Percentiles rank a stretch among this genome's conserved stretches.
Evolutionary conservation across 257 asterid species (phyloP).

Genomic region (Scutellaria minor): DNA sequence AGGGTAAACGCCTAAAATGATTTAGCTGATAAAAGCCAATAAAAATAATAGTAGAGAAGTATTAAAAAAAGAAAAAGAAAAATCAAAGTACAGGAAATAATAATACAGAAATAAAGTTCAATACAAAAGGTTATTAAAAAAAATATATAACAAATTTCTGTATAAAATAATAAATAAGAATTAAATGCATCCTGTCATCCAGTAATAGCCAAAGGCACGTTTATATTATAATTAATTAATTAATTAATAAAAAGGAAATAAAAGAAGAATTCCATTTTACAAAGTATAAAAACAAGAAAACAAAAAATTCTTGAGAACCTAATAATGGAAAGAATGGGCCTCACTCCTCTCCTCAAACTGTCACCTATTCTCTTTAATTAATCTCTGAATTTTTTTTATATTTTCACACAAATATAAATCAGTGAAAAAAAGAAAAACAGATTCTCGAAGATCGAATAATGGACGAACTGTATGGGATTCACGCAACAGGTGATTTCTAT

Average conservation of each 20-base stretch:
- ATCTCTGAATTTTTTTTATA: not conserved
- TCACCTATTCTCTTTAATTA: slow-evolving; percentile 28
- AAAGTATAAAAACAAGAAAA: slow-evolving; percentile 22
- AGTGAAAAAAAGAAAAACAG: not conserved
- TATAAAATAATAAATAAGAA: not conserved
- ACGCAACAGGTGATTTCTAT: slow-evolving; percentile 32
- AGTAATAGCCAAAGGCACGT: not conserved
- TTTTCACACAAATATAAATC: not conserved
- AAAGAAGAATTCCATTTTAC: slow-evolving; percentile 20
- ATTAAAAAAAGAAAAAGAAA: no score
- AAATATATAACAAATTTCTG: no score
- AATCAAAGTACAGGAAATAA: no score
- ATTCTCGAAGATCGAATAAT: not conserved
- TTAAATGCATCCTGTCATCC: slow-evolving; percentile 16
- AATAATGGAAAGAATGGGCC: slow-evolving; percentile 44
- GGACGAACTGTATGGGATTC: slow-evolving; percentile 49
- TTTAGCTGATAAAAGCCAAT: no score
- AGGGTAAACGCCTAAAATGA: no score
- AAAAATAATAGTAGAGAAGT: no score
- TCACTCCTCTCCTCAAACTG: slow-evolving; percentile 26
- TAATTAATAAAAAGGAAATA: not conserved
- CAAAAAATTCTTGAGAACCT: slow-evolving; percentile 23
- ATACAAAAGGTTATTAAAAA: no score
- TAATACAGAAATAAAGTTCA: no score
- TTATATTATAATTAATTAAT: not conserved